These are phyloP conservation scores for Lactarius indigo DNA, from an alignment of 768 basidiomycete species.

Conservation along the genomic window DNA sequence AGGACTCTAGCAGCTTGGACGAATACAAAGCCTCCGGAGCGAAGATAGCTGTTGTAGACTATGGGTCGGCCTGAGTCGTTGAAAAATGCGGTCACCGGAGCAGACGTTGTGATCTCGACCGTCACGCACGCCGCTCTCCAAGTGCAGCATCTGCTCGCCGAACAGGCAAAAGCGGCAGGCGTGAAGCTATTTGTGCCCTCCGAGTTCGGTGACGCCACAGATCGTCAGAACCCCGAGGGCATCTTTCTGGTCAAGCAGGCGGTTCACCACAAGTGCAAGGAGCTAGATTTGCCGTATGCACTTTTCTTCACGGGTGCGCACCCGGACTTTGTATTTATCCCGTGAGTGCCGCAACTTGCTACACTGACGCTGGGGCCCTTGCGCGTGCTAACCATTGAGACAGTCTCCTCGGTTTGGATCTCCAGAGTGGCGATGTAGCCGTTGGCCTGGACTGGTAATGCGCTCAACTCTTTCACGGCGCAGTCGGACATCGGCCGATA, in stretches of 20 bases:
- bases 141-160: slow-evolving; percentile 29
- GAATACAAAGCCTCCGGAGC: slow-evolving; percentile 12
- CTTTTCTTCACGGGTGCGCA: slow-evolving; percentile 24
- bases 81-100: slow-evolving; percentile 9
- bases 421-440: slow-evolving; percentile 18
- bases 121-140: slow-evolving; percentile 12
- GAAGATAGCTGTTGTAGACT: slow-evolving; percentile 18
- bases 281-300: slow-evolving; percentile 25
- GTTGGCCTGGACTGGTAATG: slow-evolving; percentile 21
- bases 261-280: slow-evolving; percentile 18
- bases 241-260: slow-evolving; percentile 14
- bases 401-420: slow-evolving; percentile 16
- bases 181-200: slow-evolving; percentile 34
- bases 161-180: slow-evolving; percentile 32
- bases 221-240: slow-evolving; percentile 2
- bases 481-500: slow-evolving; percentile 26
- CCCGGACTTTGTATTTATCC: slow-evolving; percentile 11
- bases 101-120: slow-evolving; percentile 18
- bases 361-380: neutral
- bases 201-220: slow-evolving; percentile 28
- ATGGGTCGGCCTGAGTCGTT: slow-evolving; percentile 16
- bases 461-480: slow-evolving; percentile 23
- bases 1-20: slow-evolving; percentile 4
- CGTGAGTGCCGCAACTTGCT: slow-evolving; percentile 7
- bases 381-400: neutral